A percentile compares a stretch with the other conserved stretches of the same genome.
Conservation (phyloP, 345 rosid genomes). For the Excoecaria cochinchinensis region DNA sequence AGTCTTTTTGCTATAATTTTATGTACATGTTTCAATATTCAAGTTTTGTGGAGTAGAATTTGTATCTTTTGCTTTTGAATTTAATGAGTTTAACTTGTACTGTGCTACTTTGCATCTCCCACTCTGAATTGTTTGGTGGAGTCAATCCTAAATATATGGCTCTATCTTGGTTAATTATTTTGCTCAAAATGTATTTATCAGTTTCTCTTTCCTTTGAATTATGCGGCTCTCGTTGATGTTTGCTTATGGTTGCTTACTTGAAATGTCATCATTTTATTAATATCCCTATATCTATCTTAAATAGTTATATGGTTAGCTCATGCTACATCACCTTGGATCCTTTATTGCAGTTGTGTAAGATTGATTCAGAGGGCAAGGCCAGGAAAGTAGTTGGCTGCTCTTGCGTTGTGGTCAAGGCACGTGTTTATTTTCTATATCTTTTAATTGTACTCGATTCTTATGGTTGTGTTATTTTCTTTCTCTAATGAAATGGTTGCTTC, state of each 20-base stretch:
- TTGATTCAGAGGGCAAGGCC: constrained; percentile 88
- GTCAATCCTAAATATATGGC: not conserved
- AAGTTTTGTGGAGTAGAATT: too few relatives aligned
- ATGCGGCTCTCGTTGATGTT: not conserved
- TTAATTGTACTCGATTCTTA: not conserved
- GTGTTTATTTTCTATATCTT: not conserved
- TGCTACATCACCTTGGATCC: not conserved
- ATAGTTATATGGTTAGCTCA: not conserved
- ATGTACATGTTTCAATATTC: too few relatives aligned
- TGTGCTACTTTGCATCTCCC: not conserved
- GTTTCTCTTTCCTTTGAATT: not conserved
- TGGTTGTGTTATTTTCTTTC: not conserved
- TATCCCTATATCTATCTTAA: not conserved
- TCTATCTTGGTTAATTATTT: not conserved
- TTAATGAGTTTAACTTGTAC: too few relatives aligned
- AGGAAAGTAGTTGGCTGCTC: constrained; percentile 91
- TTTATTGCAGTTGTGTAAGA: constrained; percentile 68
- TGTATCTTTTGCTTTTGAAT: too few relatives aligned
- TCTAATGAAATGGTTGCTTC: not conserved
- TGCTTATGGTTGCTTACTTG: not conserved
- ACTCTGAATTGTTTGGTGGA: not conserved
- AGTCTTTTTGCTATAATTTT: too few relatives aligned
- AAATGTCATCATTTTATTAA: not conserved
- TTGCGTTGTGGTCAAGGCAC: constrained; percentile 78
- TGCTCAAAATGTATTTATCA: not conserved